Evolutionary conservation across 495 filamentous ascomycete species (phyloP), one percentile per base, ranked within the genome.

Genomic region (Daldinia bambusicola): DNA sequence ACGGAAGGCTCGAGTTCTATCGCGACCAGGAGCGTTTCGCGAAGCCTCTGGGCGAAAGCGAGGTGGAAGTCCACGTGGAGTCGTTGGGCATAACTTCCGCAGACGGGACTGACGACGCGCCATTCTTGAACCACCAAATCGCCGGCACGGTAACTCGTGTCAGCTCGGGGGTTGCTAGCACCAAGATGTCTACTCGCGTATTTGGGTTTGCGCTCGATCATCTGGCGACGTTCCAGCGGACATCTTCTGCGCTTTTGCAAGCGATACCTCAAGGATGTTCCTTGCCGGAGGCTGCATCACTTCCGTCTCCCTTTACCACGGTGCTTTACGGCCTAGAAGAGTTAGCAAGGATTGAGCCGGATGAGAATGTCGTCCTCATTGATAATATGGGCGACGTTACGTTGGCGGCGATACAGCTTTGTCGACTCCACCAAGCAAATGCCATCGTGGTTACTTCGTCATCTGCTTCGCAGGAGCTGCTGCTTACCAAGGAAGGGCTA

Each of bases 221-320:
- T 12, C 22, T 52, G 2, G 48, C 48, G 22, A 52, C 48, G 1
- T 52, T 52, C 48, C 48, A 52, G 9, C 48, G 48, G 13, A 52
- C 48, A 4, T 26, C 48, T 2, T 12, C 48, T 26, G 22, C 9
- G 20, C 48, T 52, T 52, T 12, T 52, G 16, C 48, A 26, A 12
- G 5, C 6, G 6, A 1, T 52, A 26, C 20, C 48, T 12, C 18
- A 18, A 20, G 20, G 20, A 13, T 26, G 5, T 20, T 52, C 48
- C 9, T 30, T 52, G 18, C 4, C 20, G 2, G 48, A 52, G 22
- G 48, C 48, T 18, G 48, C 48, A 5, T 26, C 48, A 2, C 48
- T 52, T 20, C 48, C 48, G 3, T 52, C 48, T 52, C 16, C 48
- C 10, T 52, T 52, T 26, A 52, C 16, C 20, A 52, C 48, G 10